Conservation (phyloP, 306 rosid species). For the Malus sylvestris region DNA sequence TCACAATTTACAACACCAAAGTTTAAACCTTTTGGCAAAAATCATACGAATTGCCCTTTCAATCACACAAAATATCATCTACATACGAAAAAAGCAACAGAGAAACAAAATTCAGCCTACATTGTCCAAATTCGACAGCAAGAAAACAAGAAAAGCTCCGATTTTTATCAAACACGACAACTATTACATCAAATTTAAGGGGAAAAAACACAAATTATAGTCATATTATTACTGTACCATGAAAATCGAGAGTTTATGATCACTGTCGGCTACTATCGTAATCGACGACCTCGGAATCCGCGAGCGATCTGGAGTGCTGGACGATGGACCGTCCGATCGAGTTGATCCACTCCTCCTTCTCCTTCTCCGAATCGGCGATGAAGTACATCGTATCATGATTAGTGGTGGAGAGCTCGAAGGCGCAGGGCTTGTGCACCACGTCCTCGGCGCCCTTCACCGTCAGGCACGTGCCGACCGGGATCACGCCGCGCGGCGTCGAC, state of each 20-base stretch:
- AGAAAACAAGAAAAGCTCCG: not conserved
- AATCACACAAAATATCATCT: not conserved
- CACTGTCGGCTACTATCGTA: slow-evolving; percentile 33
- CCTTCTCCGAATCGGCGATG: slow-evolving; percentile 56
- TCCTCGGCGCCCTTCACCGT: slow-evolving; percentile 76
- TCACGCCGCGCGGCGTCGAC: slow-evolving; percentile 56
- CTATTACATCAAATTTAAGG: not conserved
- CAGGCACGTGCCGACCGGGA: slow-evolving; percentile 47
- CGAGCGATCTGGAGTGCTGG: slow-evolving; percentile 43
- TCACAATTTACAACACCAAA: not conserved
- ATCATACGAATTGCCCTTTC: not conserved
- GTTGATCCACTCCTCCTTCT: slow-evolving; percentile 57
- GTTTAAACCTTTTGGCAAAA: not conserved
- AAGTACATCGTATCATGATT: slow-evolving; percentile 49
- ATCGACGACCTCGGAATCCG: slow-evolving; percentile 46
- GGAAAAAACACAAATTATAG: not conserved
- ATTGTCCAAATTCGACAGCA: not conserved
- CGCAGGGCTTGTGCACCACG: slow-evolving; percentile 50
- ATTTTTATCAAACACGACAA: not conserved
- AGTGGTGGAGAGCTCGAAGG: slow-evolving; percentile 60
- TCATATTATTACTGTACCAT: not conserved
- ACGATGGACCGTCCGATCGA: slow-evolving; percentile 48
- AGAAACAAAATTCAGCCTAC: not conserved
- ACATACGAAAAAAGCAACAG: not conserved
- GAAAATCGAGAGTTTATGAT: not conserved